Base-by-base conservation (phyloP, 2,329 filamentous ascomycete genomes). In the Chaetothyriales sp. region DNA sequence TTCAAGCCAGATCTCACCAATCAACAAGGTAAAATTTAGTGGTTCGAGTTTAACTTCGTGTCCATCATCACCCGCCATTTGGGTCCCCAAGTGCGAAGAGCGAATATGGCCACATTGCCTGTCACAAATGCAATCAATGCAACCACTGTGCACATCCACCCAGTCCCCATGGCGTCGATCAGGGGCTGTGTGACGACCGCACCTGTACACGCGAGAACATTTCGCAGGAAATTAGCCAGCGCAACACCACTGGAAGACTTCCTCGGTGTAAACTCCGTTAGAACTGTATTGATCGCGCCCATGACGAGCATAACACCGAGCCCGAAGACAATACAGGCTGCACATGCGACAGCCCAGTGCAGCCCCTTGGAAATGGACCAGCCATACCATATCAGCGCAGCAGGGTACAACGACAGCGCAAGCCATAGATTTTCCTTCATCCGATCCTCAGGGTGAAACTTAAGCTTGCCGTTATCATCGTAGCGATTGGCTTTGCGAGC, bases 341-440 rank as follows among this genome's bases (percentile, higher is more conserved):
- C 28, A 29, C 28, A 29, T 9, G 5, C 28, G 5, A 29, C 28
- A 5, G 71, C 57, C 77, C 72, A 49, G 73, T 44, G 25, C 44
- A 19, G 20, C 9, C 43, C 2, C 44, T 43, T 19, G 45, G 49
- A 54, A 49, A 51, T 18, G 0, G 79, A 76, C 86, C 86, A 92
- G 3, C 86, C 87, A 63, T 86, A 90, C 71, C 81, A 81, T 20
- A 92, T 70, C 53, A 90, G 65, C 0, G 81, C 81, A 0, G 73
- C 72, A 0, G 86, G 86, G 59, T 84, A 89, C 45, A 89, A 59
- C 2, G 80, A 71, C 0, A 81, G 81, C 1, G 82, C 83, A 0
- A 89, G 66, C 82, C 82, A 89, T 1, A 83, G 83, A 63, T 92
- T 92, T 63, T 89, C 83, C 44, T 81, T 74, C 78, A 90, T 85